Base-by-base conservation (phyloP, 768 basidiomycete species). In the Rhodotorula paludigena region DNA sequence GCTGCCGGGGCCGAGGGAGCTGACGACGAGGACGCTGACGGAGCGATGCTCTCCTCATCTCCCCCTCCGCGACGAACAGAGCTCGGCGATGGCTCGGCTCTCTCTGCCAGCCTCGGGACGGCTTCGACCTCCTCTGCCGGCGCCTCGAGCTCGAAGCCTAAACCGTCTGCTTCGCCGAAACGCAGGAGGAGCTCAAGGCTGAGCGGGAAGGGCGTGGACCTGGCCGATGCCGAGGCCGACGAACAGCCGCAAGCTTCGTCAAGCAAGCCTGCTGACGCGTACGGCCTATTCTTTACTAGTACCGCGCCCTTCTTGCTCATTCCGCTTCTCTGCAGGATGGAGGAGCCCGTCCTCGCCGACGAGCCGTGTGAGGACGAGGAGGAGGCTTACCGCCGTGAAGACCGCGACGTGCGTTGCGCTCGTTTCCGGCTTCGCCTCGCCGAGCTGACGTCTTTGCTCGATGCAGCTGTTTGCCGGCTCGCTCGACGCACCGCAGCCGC, bases 1-100 rank as follows among this genome's bases (percentile, higher is more conserved):
- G 86, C 87, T 10, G 86, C 87, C 38, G 88, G 88, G 2, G 79
- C 41, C n/a, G 47, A 48, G 47, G 45, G 25, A 8, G 64, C 44
- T 9, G 63, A 42, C 6, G 65, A 60, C 23, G 58, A 39, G 2
- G 55, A 57, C 2, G 28, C 54, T 48, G 66, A 61, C 54, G 45
- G 47, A 15, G 44, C 18, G 23, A 48, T 41, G 36, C 39, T 42
- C 16, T 38, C 52, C n/a, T 59, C 39, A 12, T 25, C 57, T 32
- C 39, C 55, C 20, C 32, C 54, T 28, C 33, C 35, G 9, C n/a
- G 42, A 23, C 45, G 41, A 25, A 45, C 57, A 54, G 66, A 58
- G 39, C 35, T 36, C 16, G 32, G 47, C 48, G 44, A 57, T 25
- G 47, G 12, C n/a, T n/a, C 47, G 6, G 47, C 47, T 1, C n/a